Base-by-base conservation (phyloP, 2,329 filamentous ascomycete genomes). In the Monosporascus sp. region DNA sequence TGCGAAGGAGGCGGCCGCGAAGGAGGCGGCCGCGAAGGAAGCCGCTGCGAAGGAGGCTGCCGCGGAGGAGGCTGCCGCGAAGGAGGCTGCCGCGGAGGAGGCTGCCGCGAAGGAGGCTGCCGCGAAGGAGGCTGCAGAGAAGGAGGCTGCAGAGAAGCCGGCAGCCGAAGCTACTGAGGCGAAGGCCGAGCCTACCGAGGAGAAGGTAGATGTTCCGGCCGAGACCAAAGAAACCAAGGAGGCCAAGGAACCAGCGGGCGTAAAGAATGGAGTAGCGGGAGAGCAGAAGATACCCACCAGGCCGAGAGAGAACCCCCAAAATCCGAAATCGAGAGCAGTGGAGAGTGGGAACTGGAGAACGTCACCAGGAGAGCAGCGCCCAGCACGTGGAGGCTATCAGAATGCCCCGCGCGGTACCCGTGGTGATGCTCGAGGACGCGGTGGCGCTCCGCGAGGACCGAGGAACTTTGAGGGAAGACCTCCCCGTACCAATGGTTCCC, bases 331-430 rank as follows among this genome's bases (percentile, higher is more conserved):
- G 36, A 79, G 80, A 60, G 78, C 81, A 48, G 62, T 73, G 25
- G 83, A 86, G 59, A 76, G 77, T 54, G 78, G 79, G 49, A 85
- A 77, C 70, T 86, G 83, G 83, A 77, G 83, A 68, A 72, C 75
- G 55, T 67, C 78, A 44, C 73, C 78, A 15, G 73, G 70, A 50
- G 78, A 78, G 31, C 72, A 74, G 50, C 73, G 76, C 51, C 55
- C 60, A 27, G 60, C 59, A 31, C 63, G 66, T 51, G 66, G 66
- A 46, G 65, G 65, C 7, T 68, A 68, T 51, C 62, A 65, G 55
- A 61, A 70, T 62, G 59, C 68, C 57, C 55, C 62, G 25, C 60
- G 63, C 47, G 63, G 64, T 25, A 15, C 42, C 49, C 62, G 65
- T 49, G 62, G 61, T 48, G 65, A 68, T 47, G 59, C 58, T 57